phyloP scores from a whole-genome alignment of 2,329 filamentous ascomycete species.

The Penicillium sp. region DNA sequence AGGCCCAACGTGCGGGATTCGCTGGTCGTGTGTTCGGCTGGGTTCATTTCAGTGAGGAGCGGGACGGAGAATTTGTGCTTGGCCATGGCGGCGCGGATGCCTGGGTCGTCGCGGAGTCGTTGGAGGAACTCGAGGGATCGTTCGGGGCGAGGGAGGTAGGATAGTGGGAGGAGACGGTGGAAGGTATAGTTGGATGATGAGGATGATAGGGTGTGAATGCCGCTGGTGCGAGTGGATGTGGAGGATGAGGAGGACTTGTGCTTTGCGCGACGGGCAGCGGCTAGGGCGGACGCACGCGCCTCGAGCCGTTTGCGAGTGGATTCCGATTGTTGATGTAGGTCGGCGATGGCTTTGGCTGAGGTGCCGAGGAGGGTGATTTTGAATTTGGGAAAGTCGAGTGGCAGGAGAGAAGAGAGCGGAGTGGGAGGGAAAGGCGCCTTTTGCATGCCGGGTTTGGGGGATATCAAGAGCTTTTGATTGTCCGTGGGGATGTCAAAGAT shows the following conservation, averaged over 20 bases:
- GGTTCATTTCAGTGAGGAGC: slow-evolving; percentile 92
- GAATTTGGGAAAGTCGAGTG: slow-evolving; percentile 32
- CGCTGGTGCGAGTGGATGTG: slow-evolving; percentile 8
- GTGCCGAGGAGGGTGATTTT: slow-evolving; percentile 45
- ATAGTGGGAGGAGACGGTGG: slow-evolving; percentile 65
- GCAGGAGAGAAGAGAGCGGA: slow-evolving; percentile 29
- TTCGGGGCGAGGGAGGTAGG: slow-evolving; percentile 69
- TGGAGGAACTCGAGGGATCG: slow-evolving; percentile 66
- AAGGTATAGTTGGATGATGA: slow-evolving; percentile 74
- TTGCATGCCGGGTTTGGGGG: slow-evolving; percentile 43
- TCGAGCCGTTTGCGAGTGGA: slow-evolving; percentile 24
- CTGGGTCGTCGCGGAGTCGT: slow-evolving; percentile 72
- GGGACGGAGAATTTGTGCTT: slow-evolving; percentile 79
- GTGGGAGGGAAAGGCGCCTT: slow-evolving; percentile 41
- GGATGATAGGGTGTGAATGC: slow-evolving; percentile 26
- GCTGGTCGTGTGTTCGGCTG: slow-evolving; percentile 71
- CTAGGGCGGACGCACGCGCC: slow-evolving; percentile 24
- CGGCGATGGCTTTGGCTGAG: slow-evolving; percentile 37
- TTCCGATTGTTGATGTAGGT: slow-evolving; percentile 35
- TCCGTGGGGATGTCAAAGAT: slow-evolving; percentile 34
- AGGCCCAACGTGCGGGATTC: slow-evolving; percentile 78
- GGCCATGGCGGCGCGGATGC: slow-evolving; percentile 76
- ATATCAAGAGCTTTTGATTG: slow-evolving; percentile 43
- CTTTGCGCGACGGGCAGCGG: slow-evolving; percentile 13
- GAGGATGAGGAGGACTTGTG: slow-evolving; percentile 5